Conservation (phyloP, 139 green algal genomes). For the Auxenochlorella pyrenoidosa region DNA sequence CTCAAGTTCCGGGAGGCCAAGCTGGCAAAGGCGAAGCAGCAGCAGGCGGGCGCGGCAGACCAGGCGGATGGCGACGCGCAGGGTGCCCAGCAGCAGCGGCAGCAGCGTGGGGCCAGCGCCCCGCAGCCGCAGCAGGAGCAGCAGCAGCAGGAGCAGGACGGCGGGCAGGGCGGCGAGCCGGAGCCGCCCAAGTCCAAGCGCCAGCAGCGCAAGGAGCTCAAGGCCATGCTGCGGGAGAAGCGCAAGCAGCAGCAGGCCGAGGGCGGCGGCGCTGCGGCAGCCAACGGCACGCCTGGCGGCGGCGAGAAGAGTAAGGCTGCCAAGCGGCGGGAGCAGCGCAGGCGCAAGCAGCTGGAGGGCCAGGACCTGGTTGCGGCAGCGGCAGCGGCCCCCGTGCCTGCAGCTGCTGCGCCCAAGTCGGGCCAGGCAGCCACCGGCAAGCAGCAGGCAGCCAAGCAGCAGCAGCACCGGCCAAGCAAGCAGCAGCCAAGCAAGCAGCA, state of each 20-base stretch:
- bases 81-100: slow-evolving; percentile 9
- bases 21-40: slow-evolving; percentile 17
- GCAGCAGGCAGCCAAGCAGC: background rate
- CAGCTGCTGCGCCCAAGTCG: slow-evolving; percentile 3
- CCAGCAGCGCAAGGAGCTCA: slow-evolving; percentile 37
- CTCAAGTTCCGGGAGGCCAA: slow-evolving; percentile 51
- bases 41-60: background rate
- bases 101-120: background rate
- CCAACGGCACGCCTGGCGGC: background rate
- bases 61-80: background rate
- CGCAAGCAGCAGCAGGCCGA: slow-evolving; percentile 14
- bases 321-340: slow-evolving; percentile 8
- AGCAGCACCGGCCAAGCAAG: background rate
- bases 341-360: slow-evolving; percentile 23
- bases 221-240: slow-evolving; percentile 44
- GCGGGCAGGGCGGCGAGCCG: slow-evolving; percentile 9
- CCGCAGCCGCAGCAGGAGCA: slow-evolving; percentile 15
- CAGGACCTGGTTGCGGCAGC: background rate
- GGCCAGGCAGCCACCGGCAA: background rate
- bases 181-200: slow-evolving; percentile 41
- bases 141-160: background rate
- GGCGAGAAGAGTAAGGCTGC: slow-evolving; percentile 5
- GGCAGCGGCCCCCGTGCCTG: slow-evolving; percentile 23
- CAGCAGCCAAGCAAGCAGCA: background rate
- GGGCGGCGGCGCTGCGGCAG: background rate